These are phyloP conservation scores for Tribonema minus DNA, from an alignment of 108 stramenopile species.

Conservation along the genomic window DNA sequence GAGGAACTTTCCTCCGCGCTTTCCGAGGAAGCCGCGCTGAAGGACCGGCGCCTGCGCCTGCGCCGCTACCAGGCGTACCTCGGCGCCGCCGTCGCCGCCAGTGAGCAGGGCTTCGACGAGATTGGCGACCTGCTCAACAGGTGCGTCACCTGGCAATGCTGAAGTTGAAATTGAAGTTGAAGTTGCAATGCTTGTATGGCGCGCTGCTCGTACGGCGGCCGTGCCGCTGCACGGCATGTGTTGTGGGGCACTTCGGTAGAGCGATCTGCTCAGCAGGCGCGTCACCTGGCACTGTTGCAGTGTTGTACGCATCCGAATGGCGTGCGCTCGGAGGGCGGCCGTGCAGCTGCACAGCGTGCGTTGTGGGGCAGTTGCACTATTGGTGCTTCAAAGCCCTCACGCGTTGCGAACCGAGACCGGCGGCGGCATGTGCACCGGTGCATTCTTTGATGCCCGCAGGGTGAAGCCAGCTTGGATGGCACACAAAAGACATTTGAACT, in stretches of 20 bases:
- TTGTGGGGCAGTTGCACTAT: too few relatives aligned
- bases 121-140: slow-evolving; percentile 52
- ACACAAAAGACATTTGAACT: too few relatives aligned
- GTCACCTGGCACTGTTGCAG: background rate
- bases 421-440: too few relatives aligned
- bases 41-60: slow-evolving; percentile 4
- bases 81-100: slow-evolving; percentile 47
- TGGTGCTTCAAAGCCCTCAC: slow-evolving; percentile 40
- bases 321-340: too few relatives aligned
- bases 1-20: slow-evolving; percentile 5
- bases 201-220: too few relatives aligned
- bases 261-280: slow-evolving; percentile 45
- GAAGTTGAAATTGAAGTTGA: background rate
- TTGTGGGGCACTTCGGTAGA: too few relatives aligned
- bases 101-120: slow-evolving; percentile 52
- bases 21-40: slow-evolving; percentile 11
- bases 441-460: too few relatives aligned
- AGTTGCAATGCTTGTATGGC: background rate
- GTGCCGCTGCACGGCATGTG: too few relatives aligned
- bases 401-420: too few relatives aligned
- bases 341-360: too few relatives aligned
- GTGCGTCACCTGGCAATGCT: background rate
- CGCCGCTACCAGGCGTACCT: slow-evolving; percentile 51
- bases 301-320: background rate
- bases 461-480: too few relatives aligned